Base-by-base conservation (phyloP, 192 early-diverging fungal genomes). In the Entomortierella lignicola region DNA sequence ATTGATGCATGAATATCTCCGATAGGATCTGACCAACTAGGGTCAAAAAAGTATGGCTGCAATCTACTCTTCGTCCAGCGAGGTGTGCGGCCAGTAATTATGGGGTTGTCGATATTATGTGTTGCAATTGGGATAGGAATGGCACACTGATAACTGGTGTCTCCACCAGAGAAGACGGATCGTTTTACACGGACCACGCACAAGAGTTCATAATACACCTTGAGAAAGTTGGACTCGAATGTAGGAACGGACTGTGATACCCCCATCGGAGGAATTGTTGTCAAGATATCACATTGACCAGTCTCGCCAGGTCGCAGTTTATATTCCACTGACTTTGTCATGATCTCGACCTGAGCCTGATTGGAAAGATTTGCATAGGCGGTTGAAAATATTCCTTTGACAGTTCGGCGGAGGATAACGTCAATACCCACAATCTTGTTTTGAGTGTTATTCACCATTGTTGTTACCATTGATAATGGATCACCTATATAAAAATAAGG, bases 191-290 rank as follows among this genome's bases (percentile, higher is more conserved):
- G 67, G 48, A 79, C 7, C 15, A 70, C 58, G 44, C 67, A 79
- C 1, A 79, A 10, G 20, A 79, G 47, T 23, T 79, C 75, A 18
- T 79, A 79, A 31, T 66, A 79, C 17, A 79, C 68, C 57, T 79
- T 79, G 8, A 79, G 39, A 30, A 79, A 79, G 53, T 79, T 79
- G 75, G 75, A 79, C 32, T 79, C 75, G 41, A 79, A 79, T 0
- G 75, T 79, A 2, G 75, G 75, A 30, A 79, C 50, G 21, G 68
- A 70, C 1, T 54, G 55, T 17, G 55, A 18, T 48, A 66, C 64
- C 17, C 74, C 63, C 34, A 64, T 48, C 0, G 75, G 75, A 17
- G 75, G 75, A 26, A 79, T 70, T 6, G 75, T 79, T 8, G 75
- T 70, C 39, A 79, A 30, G 63, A 79, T 70, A 37, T 79, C 75